A percentile compares a stretch with the other conserved stretches of the same genome.
Evolutionary conservation across 2,329 filamentous ascomycete genomes (phyloP).

Genomic region (Epichloe typhina): DNA sequence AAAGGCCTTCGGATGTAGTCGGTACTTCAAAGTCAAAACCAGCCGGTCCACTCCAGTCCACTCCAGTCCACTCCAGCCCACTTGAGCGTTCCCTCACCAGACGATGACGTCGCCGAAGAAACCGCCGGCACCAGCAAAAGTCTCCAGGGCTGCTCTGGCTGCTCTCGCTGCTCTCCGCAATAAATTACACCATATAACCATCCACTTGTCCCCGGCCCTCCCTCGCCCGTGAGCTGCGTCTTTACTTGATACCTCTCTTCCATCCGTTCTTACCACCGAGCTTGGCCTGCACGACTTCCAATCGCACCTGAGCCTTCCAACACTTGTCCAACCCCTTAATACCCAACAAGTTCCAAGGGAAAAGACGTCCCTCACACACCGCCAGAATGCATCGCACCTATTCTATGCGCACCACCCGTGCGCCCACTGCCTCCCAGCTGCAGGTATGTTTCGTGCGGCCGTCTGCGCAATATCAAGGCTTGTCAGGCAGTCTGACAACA

Average conservation of each 20-base stretch:
- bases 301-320: not conserved
- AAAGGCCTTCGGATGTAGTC: too few species aligned
- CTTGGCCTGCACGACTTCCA: not conserved
- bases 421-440: conserved; percentile 76
- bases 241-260: not conserved
- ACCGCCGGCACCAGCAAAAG: not conserved
- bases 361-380: conserved; percentile 10
- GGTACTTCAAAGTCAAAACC: too few species aligned
- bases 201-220: conserved; percentile 3
- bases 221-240: not conserved
- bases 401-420: conserved; percentile 94
- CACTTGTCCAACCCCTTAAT: not conserved
- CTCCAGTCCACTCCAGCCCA: not conserved
- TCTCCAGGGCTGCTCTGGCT: not conserved
- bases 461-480: not conserved
- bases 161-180: not conserved
- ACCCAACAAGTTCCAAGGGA: conserved; percentile 2
- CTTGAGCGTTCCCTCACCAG: not conserved
- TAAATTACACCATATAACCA: conserved; percentile 8
- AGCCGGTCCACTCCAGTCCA: not conserved
- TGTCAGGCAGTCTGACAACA: not conserved
- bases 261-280: not conserved
- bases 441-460: conserved; percentile 28
- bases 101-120: conserved; percentile 11
- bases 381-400: conserved; percentile 89